phyloP scores from a whole-genome alignment of 495 filamentous ascomycete genomes.

The Neurospora tetrasperma region DNA sequence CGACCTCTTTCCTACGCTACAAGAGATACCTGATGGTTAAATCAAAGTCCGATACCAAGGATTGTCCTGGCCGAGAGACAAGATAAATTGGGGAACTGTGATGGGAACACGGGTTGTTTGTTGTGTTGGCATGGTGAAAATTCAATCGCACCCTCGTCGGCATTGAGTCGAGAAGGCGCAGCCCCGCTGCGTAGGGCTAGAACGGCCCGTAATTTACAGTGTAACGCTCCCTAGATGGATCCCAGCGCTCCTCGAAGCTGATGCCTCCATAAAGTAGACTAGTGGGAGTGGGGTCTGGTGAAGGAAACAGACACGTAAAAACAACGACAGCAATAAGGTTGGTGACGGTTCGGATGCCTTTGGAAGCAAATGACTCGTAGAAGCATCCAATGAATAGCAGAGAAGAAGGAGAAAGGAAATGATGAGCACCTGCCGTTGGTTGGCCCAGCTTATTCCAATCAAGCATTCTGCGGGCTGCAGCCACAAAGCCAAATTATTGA shows the following conservation, averaged over 20 bases:
- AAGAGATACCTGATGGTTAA: background rate
- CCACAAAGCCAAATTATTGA: background rate
- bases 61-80: background rate
- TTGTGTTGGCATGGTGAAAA: background rate
- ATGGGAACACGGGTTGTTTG: background rate
- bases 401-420: background rate
- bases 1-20: background rate
- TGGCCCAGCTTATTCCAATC: background rate
- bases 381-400: background rate
- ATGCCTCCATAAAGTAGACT: background rate
- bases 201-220: background rate
- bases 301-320: background rate
- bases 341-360: background rate
- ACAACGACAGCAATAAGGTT: background rate
- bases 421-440: background rate
- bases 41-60: background rate
- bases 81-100: background rate
- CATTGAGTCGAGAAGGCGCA: background rate
- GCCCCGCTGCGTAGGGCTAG: background rate
- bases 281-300: background rate
- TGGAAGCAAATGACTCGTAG: background rate
- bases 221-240: background rate
- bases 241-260: background rate
- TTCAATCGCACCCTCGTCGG: background rate
- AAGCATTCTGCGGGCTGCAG: background rate